phyloP scores from a whole-genome alignment of 257 asterid genomes.

The Voacanga thouarsii region DNA sequence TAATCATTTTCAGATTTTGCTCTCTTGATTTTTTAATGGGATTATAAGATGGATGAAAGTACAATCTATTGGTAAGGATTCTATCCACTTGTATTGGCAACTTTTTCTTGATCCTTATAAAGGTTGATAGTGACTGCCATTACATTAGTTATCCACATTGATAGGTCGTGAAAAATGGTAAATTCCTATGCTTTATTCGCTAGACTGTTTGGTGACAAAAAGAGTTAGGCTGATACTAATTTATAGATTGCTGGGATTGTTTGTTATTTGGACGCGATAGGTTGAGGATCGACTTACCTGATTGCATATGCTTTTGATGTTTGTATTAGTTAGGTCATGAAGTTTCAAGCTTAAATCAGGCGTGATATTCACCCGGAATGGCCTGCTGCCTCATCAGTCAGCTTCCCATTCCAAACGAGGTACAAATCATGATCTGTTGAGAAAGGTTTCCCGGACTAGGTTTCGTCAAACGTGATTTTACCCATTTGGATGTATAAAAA shows the following conservation, averaged over 20 bases:
- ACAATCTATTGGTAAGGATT: neutral
- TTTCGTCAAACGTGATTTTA: neutral
- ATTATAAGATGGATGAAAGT: neutral
- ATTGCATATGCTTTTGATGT: neutral
- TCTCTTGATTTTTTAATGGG: neutral
- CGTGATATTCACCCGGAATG: neutral
- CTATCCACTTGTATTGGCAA: neutral
- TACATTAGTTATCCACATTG: neutral
- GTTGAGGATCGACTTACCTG: neutral
- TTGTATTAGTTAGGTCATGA: neutral
- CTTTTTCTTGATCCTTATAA: neutral
- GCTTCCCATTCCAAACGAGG: neutral
- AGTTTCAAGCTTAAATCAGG: neutral
- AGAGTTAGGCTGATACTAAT: neutral
- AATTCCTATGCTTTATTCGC: neutral
- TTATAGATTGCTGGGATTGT: neutral
- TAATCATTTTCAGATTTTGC: neutral
- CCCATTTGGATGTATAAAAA: neutral
- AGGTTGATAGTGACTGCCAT: neutral
- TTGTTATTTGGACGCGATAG: neutral
- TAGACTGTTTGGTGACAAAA: neutral
- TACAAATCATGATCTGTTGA: neutral
- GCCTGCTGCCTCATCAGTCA: slow-evolving; percentile 2
- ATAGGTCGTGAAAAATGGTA: neutral
- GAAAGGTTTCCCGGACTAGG: neutral